Conservation (phyloP, 1,284 basidiomycete species). For the Wallemia hederae region DNA sequence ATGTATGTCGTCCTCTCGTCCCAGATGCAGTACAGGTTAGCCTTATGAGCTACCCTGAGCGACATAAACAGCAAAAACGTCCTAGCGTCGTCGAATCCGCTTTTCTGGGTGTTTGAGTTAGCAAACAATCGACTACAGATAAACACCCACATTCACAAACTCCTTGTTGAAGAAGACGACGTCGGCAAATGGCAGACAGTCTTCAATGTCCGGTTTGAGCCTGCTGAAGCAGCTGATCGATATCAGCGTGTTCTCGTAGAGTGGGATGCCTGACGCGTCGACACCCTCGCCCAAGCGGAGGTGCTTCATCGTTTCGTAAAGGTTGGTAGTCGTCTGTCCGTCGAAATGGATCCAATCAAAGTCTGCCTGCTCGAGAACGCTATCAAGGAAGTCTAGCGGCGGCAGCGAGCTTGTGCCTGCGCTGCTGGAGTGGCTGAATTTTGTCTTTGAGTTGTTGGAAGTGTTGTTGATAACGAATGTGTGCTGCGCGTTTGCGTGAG, state of each 20-base stretch:
- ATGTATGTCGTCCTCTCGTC: neutral
- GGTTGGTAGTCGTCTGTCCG: neutral
- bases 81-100: neutral
- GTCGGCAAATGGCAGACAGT: neutral
- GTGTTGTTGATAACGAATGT: neutral
- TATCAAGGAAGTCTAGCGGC: neutral
- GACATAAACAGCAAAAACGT: neutral
- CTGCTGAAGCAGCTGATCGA: neutral
- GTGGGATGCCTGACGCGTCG: neutral
- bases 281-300: neutral
- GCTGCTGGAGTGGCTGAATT: neutral
- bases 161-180: neutral
- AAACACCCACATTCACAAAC: neutral
- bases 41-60: neutral
- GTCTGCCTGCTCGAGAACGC: neutral
- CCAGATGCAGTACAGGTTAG: neutral
- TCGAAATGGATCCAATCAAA: neutral
- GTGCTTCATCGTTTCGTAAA: neutral
- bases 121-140: neutral
- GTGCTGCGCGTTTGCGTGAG: neutral
- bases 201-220: neutral
- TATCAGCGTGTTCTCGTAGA: neutral
- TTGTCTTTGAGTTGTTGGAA: neutral
- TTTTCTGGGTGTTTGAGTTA: neutral
- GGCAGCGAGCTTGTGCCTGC: neutral